Evolutionary conservation across 352 stramenopile genomes (phyloP).

Genomic region (Globisporangium abappressorium): DNA sequence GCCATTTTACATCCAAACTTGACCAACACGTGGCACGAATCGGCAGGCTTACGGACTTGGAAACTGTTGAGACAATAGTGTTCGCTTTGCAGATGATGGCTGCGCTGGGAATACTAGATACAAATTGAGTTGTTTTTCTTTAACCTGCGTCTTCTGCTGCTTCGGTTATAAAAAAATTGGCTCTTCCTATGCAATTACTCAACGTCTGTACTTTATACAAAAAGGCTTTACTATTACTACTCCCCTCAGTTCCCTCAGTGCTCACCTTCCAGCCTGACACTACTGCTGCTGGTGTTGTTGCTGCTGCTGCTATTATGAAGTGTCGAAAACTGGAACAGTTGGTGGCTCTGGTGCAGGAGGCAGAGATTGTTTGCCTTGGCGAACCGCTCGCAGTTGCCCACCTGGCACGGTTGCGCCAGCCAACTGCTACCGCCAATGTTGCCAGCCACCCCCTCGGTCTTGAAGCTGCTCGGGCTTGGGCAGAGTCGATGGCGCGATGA

Average conservation of each 20-base stretch:
- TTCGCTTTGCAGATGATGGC: no score
- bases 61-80: no score
- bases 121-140: neutral
- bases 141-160: neutral
- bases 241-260: neutral
- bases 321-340: neutral
- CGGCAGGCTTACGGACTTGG: no score
- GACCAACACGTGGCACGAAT: no score
- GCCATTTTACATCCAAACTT: no score
- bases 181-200: neutral
- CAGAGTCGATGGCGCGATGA: neutral
- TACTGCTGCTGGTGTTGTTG: neutral
- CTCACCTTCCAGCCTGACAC: neutral
- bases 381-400: neutral
- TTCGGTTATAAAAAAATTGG: neutral
- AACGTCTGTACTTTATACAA: neutral
- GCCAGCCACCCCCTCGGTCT: neutral
- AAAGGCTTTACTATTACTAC: neutral
- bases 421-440: neutral
- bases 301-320: no score
- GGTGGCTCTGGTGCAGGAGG: constrained; percentile 1
- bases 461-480: constrained; percentile 1
- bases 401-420: neutral
- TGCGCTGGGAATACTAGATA: no score
- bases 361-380: neutral